Evolutionary conservation across 2,329 filamentous ascomycete species (phyloP).

Genomic region (Botryotinia narcissicola): DNA sequence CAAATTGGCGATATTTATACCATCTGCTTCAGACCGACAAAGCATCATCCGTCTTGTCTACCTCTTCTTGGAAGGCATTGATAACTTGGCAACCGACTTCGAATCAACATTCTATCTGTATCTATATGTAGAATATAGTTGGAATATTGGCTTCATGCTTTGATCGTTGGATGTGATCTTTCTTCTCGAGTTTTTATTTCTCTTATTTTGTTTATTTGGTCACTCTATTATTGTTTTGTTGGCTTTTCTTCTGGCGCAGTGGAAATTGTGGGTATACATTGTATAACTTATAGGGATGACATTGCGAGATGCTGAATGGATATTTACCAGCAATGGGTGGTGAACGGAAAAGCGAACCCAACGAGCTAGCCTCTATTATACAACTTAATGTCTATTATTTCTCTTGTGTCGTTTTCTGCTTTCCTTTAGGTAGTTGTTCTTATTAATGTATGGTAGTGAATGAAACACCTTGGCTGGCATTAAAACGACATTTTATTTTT

Average conservation of each 20-base stretch:
- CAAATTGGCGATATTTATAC: background rate
- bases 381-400: background rate
- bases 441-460: background rate
- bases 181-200: background rate
- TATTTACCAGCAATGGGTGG: background rate
- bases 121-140: background rate
- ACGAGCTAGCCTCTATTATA: background rate
- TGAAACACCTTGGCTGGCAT: background rate
- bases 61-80: background rate
- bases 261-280: background rate
- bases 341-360: background rate
- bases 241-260: background rate
- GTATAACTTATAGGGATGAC: background rate
- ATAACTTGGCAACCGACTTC: too few relatives aligned
- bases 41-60: background rate
- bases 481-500: background rate
- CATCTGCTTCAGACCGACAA: background rate
- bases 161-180: background rate
- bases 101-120: background rate
- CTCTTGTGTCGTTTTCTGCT: background rate
- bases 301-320: background rate
- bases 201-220: background rate
- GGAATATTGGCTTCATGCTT: background rate
- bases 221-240: background rate
- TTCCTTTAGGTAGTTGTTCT: background rate